Percentiles rank a stretch among this genome's conserved stretches.
phyloP scores from a whole-genome alignment of 768 basidiomycete species.

The Boletus sp. region DNA sequence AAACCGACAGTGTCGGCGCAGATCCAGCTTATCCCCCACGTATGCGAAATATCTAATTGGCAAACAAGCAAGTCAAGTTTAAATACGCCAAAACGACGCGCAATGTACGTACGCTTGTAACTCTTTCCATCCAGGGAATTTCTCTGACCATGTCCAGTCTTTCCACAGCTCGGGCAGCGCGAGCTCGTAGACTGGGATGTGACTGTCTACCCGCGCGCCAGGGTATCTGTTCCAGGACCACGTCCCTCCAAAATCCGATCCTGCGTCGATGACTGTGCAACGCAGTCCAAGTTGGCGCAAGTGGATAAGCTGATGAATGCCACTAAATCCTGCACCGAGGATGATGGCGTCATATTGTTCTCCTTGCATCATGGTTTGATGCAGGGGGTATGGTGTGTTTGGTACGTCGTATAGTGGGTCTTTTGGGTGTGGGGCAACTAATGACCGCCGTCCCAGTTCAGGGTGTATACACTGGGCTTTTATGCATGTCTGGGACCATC shows the following conservation, averaged over 20 bases:
- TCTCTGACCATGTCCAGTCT: conserved; percentile 16
- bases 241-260: conserved; percentile 11
- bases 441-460: too few species aligned
- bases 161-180: conserved; percentile 10
- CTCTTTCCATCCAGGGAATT: conserved; percentile 5
- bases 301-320: conserved; percentile 9
- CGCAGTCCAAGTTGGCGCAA: conserved; percentile 7
- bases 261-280: conserved; percentile 12
- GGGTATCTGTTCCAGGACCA: conserved; percentile 20
- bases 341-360: conserved; percentile 13
- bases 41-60: conserved; percentile 3
- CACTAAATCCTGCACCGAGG: conserved; percentile 17
- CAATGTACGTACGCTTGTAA: conserved; percentile 7
- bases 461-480: not conserved
- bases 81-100: too few species aligned
- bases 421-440: not conserved
- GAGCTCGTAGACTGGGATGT: conserved; percentile 8
- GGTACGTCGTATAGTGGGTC: not conserved
- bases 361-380: not conserved
- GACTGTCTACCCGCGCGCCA: conserved; percentile 9
- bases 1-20: conserved; percentile 13
- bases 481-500: not conserved
- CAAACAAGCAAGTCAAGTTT: not conserved
- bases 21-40: conserved; percentile 8
- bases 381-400: not conserved